Evolutionary conservation across 495 filamentous ascomycete species (phyloP), one percentile per base, ranked within the genome.

Genomic region (Penicillium paxilli): DNA sequence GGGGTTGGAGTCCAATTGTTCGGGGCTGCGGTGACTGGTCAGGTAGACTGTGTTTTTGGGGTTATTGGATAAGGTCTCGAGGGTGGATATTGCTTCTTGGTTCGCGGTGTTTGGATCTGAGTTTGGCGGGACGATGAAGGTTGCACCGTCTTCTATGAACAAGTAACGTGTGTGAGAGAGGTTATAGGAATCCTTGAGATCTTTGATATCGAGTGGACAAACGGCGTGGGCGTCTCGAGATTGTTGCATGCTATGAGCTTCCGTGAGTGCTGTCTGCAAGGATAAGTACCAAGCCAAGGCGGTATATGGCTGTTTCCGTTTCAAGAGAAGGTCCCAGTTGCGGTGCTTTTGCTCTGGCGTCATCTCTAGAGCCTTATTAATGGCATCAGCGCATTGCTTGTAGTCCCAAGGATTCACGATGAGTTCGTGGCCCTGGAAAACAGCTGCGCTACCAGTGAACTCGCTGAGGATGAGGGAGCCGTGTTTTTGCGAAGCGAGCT

Each of bases 361-460:
- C 90, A 94, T 94, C 61, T 88, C 86, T 10, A 96, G 76, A 5
- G 90, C 88, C 20, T 69, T 72, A 51, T 85, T 83, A 71, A 96
- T 89, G 11, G 89, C 87, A 4, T 88, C 79, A 26, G 91, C 89
- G 59, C 88, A 91, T 60, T 86, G 80, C 12, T 82, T 82, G 68
- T 93, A 92, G 65, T 95, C 87, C 92, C 92, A 96, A 16, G 92
- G 92, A 60, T 96, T 96, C 50, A 96, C 87, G 1, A 88, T 80
- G 26, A 96, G 79, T 14, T 66, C 62, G 40, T 87, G 79, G 12
- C 81, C 83, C 5, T 81, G 82, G 62, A 96, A 93, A 14, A 96
- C 79, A 1, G 87, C 87, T 12, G 91, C 85, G 58, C 87, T 92
- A 30, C 92, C 92, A n/a, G 91, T 92, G 65, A 96, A 96, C 67